Base-by-base conservation (phyloP, 768 basidiomycete species). In the Mycena vulgaris region DNA sequence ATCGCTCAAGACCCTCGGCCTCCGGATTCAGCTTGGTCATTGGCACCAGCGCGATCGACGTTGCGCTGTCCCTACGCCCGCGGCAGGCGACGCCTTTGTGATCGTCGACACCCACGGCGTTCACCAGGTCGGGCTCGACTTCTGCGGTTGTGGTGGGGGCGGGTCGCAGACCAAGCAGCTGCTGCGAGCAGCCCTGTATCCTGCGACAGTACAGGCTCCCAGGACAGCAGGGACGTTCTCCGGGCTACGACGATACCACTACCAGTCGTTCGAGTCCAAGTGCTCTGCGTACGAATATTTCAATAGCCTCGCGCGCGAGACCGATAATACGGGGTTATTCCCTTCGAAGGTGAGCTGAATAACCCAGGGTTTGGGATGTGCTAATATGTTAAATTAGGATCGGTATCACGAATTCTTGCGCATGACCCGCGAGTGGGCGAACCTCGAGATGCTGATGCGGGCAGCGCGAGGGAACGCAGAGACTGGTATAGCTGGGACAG, bases 81-180 rank as follows among this genome's bases (percentile, higher is more conserved):
- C 49, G 17, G 39, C 21, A 4, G 42, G 27, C 10, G 71, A 70
- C 30, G 40, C 62, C 30, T 72, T 74, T 23, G 57, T 68, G 14
- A 63, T 75, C 21, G 31, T 71, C 23, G 51, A 64, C 28, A 39
- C 17, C 6, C 27, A 67, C 37, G 40, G 7, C 11, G 40, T 74
- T 4, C 74, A 75, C 45, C 59, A 60, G 7, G 61, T 75, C 2
- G 31, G 27, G 11, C n/a, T 75, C 3, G 65, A 70, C 33, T 75
- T 70, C 55, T 75, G 74, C 48, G 23, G 11, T 42, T 75, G 74
- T 59, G 45, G 23, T n/a, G 7, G 3, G n/a, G 45, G n/a, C 8
- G n/a, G 23, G 23, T 5, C 77, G 65, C 39, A 78, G 76, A 27
- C 73, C 8, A 39, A 65, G 27, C 83, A 85, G 49, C 79, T 86